phyloP scores from a whole-genome alignment of 495 filamentous ascomycete genomes.

The Penicillium nucicola region DNA sequence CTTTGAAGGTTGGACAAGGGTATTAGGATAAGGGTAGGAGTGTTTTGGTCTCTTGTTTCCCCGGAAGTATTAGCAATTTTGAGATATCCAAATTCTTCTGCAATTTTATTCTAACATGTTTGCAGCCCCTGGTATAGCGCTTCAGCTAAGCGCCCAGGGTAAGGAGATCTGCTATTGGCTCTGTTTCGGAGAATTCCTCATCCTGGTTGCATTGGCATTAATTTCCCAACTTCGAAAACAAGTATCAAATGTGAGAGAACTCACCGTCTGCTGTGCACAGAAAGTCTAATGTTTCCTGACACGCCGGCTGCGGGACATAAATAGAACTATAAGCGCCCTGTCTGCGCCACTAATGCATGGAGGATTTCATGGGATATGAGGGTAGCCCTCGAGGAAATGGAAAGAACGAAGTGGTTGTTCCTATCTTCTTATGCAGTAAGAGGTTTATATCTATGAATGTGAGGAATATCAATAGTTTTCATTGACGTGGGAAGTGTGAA shows the following conservation, averaged over 20 bases:
- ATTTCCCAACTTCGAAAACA: not conserved
- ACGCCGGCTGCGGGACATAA: constrained; percentile 18
- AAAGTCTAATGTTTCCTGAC: constrained; percentile 3
- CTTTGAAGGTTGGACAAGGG: not conserved
- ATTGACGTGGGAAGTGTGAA: too few species aligned
- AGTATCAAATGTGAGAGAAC: not conserved
- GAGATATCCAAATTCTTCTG: not conserved
- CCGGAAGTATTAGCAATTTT: not conserved
- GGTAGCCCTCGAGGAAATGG: not conserved
- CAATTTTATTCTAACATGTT: not conserved
- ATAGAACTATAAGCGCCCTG: constrained; percentile 21
- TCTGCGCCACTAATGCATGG: constrained; percentile 7
- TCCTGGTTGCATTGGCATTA: not conserved
- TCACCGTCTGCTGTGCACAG: not conserved
- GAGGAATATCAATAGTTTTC: too few species aligned
- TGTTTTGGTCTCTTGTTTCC: not conserved
- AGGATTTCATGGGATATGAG: not conserved
- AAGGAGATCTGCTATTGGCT: not conserved
- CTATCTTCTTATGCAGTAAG: not conserved
- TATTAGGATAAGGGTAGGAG: not conserved
- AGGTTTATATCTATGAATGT: too few species aligned
- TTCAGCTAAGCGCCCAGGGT: not conserved
- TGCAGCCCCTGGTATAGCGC: not conserved
- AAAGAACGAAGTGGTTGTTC: not conserved
- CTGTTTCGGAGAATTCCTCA: not conserved